These are phyloP conservation scores for Clarireedia homoeocarpa DNA, from an alignment of 2,329 filamentous ascomycete genomes.

Conservation along the genomic window DNA sequence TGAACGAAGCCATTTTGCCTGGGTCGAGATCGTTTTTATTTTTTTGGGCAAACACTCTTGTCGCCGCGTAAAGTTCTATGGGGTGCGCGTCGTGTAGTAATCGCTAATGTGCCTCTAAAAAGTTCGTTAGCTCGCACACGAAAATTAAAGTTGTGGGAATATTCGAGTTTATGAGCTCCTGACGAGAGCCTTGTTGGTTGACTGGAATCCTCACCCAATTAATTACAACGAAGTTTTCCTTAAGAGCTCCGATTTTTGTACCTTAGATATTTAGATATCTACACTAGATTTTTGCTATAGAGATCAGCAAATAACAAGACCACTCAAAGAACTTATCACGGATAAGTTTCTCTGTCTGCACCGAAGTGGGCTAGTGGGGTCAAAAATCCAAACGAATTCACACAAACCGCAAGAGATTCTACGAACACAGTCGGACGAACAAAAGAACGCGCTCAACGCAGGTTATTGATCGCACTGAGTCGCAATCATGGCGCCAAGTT, in stretches of 20 bases:
- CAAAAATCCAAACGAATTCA: slow-evolving; percentile 10
- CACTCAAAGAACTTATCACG: background rate
- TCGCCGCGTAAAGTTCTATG: slow-evolving; percentile 10
- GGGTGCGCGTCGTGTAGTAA: slow-evolving; percentile 8
- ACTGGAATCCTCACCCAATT: background rate
- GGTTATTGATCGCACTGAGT: slow-evolving; percentile 13
- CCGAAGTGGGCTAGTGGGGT: slow-evolving; percentile 10
- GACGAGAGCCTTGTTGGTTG: slow-evolving; percentile 2
- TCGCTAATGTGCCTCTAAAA: slow-evolving; percentile 10
- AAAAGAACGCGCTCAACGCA: slow-evolving; percentile 8
- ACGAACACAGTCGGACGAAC: slow-evolving; percentile 4
- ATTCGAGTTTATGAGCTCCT: background rate
- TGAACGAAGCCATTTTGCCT: slow-evolving; percentile 47
- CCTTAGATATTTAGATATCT: background rate
- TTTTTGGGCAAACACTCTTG: slow-evolving; percentile 10
- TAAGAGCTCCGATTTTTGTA: background rate
- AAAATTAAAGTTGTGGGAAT: slow-evolving; percentile 10
- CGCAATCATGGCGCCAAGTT: slow-evolving; percentile 80
- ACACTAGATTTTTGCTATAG: background rate
- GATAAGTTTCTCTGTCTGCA: background rate
- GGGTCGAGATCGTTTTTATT: slow-evolving; percentile 8
- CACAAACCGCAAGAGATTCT: slow-evolving; percentile 7
- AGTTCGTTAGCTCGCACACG: slow-evolving; percentile 10
- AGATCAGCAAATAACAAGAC: no score
- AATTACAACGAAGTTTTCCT: background rate